phyloP scores from a whole-genome alignment of 352 stramenopile genomes.

The Thraustochytrium striatum region DNA sequence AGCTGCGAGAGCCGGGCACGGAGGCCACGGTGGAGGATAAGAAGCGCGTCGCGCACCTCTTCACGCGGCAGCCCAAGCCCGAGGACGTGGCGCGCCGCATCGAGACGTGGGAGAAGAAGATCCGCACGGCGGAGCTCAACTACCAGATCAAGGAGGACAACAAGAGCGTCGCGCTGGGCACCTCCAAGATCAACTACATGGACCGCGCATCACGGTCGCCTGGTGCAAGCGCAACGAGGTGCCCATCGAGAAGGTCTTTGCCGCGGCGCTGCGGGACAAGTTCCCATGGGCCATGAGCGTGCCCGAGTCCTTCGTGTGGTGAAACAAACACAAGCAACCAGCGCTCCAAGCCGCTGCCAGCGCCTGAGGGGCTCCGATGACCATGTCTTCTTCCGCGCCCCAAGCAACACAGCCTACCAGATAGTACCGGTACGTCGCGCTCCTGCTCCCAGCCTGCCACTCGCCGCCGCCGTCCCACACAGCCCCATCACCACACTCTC shows the following conservation, averaged over 20 bases:
- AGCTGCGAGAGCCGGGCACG: constrained; percentile 63
- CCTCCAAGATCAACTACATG: constrained; percentile 99
- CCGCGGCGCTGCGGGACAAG: constrained; percentile 96
- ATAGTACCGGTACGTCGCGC: no score
- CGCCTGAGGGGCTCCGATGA: background rate
- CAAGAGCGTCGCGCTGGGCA: constrained; percentile 96
- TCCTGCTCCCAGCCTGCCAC: no score
- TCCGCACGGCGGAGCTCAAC: constrained; percentile 62
- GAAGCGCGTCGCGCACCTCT: constrained; percentile 73
- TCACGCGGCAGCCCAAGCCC: constrained; percentile 76
- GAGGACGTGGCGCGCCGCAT: constrained; percentile 92
- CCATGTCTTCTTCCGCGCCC: background rate
- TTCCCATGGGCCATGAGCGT: constrained; percentile 97
- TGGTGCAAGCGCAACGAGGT: constrained; percentile 97
- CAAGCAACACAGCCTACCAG: no score
- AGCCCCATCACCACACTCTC: no score
- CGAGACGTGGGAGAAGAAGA: constrained; percentile 63
- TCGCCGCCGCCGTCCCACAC: no score
- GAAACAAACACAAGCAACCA: background rate
- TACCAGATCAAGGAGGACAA: constrained; percentile 98
- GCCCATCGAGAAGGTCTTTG: constrained; percentile 96
- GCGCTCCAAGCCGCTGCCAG: background rate
- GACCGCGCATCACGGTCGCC: constrained; percentile 97
- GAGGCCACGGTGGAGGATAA: constrained; percentile 74
- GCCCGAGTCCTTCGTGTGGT: background rate